Evolutionary conservation across 2,329 filamentous ascomycete species (phyloP), one percentile per base, ranked within the genome.

Genomic region (Aspergillus sp.): DNA sequence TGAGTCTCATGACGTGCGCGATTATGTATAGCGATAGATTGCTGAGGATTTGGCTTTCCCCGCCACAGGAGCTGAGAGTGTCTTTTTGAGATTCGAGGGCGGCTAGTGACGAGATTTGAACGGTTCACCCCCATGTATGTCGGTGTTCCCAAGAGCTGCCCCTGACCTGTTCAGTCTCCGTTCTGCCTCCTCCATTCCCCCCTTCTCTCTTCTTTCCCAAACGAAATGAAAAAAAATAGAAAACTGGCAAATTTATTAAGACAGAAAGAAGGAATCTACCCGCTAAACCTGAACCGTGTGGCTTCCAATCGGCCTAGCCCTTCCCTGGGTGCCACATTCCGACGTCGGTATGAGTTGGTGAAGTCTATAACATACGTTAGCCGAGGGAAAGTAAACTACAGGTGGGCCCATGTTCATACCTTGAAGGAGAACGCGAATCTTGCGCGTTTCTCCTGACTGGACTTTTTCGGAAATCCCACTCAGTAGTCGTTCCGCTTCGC

Each of bases 301-400:
- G 92, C 91, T 77, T 96, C 92, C 57, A 98, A 79, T 70, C 91
- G 84, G 3, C 93, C 93, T 42, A 98, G 80, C 1, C 93, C 93
- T 71, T 98, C 93, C 60, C 93, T 82, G 6, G 95, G 95, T n/a
- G 95, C 93, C 47, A 99, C 90, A 70, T 99, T 97, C 61, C 96
- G 85, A 70, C 96, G 84, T 51, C 96, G 86, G 75, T 99, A 99
- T 30, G 88, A 90, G 72, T 93, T 96, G 22, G 95, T 98, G 72
- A 99, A 99, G 75, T 99, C 96, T 78, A 56, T 12, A 40, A 19
- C n/a, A 37, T 22, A 15, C n/a, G 56, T 62, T 50, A 64, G 58
- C 47, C 47, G 41, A 54, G 48, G 15, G 13, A 7, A 39, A 40
- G 6, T 22, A 50, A 50, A 19, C 24, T 15, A n/a, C 24, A 13